A percentile compares a stretch with the other conserved stretches of the same genome.
Evolutionary conservation across 2,329 filamentous ascomycete species (phyloP).

Genomic region (Lasiodiplodia sp.): DNA sequence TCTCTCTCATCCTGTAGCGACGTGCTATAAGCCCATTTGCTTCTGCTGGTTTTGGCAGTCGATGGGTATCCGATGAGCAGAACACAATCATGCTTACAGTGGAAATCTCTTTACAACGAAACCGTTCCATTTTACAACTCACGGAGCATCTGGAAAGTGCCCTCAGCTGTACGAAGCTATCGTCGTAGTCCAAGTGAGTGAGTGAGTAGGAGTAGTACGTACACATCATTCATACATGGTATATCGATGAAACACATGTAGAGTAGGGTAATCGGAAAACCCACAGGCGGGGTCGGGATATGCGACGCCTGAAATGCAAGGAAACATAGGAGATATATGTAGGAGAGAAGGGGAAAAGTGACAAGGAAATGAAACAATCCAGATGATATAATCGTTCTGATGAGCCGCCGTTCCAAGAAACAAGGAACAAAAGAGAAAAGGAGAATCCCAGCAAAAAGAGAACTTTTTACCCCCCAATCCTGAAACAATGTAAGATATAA

Average conservation of each 20-base stretch:
- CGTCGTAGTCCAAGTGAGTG: neutral
- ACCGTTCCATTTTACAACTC: neutral
- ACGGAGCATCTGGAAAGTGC: neutral
- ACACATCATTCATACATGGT: constrained; percentile 23
- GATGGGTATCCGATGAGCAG: neutral
- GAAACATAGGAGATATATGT: neutral
- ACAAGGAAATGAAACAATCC: neutral
- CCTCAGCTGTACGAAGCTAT: neutral
- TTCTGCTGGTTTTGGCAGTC: neutral
- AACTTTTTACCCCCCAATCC: constrained; percentile 1
- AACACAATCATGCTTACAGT: neutral
- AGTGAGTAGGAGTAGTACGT: constrained; percentile 9
- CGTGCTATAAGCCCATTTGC: neutral
- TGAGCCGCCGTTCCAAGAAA: neutral
- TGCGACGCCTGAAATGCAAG: neutral
- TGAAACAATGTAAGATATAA: neutral
- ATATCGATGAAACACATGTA: constrained; percentile 8
- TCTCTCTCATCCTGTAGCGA: too few relatives aligned
- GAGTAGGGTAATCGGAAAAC: neutral
- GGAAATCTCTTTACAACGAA: neutral
- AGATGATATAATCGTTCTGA: neutral
- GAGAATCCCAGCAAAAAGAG: neutral
- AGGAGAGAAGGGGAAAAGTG: neutral
- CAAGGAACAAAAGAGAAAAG: neutral
- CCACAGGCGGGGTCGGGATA: neutral